Conservation (phyloP, 2,329 filamentous ascomycete genomes). For the Alternaria infectoria region DNA sequence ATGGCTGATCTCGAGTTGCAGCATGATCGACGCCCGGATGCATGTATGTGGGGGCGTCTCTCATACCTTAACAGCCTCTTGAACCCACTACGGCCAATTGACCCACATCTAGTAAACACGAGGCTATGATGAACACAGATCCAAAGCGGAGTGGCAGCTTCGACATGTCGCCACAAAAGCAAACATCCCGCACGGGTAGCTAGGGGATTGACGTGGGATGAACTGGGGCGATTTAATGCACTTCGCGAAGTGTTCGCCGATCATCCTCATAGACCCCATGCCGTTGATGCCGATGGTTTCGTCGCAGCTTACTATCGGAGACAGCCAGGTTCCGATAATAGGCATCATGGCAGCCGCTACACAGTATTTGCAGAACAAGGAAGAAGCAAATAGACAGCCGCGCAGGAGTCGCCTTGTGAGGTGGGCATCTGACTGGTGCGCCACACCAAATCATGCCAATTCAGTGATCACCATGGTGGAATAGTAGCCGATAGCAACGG, state of each 20-base stretch:
- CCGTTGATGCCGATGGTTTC: neutral
- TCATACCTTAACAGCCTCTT: neutral
- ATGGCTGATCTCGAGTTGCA: constrained; percentile 7
- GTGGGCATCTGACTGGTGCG: constrained; percentile 15
- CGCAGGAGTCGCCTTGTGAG: constrained; percentile 6
- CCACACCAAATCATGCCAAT: constrained; percentile 1
- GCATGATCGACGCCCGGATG: constrained; percentile 13
- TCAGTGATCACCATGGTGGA: constrained; percentile 5
- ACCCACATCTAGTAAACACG: constrained; percentile 6
- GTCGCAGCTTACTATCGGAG: constrained; percentile 2
- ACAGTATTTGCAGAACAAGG: neutral
- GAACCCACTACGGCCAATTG: constrained; percentile 14
- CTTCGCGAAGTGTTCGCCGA: neutral
- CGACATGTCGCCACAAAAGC: neutral
- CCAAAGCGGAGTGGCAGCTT: neutral
- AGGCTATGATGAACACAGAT: neutral
- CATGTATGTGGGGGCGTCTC: constrained; percentile 1
- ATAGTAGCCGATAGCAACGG: neutral
- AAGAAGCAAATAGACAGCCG: constrained; percentile 17
- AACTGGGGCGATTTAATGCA: neutral
- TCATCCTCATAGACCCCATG: neutral
- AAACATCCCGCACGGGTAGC: neutral
- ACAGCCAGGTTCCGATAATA: neutral
- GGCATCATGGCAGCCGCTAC: neutral
- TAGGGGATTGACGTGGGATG: constrained; percentile 2